phyloP scores from a whole-genome alignment of 2,329 filamentous ascomycete genomes.

The Grosmannia huntii region DNA sequence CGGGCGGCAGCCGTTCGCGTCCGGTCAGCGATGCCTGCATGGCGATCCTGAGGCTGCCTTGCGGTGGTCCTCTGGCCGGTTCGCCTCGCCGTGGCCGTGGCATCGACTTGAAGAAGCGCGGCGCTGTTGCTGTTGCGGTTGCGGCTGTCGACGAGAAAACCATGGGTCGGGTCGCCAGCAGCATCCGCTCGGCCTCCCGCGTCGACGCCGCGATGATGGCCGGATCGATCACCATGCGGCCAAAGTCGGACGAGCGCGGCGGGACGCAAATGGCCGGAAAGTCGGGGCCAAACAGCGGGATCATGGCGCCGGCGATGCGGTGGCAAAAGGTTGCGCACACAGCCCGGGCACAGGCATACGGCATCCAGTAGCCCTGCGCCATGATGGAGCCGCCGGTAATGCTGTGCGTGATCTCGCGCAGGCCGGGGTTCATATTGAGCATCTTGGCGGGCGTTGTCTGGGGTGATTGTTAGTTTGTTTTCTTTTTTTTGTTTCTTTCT shows the following conservation, averaged over 20 bases:
- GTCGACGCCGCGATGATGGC: slow-evolving; percentile 40
- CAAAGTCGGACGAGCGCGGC: slow-evolving; percentile 50
- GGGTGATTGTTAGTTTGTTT: not conserved
- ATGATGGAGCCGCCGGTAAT: slow-evolving; percentile 86
- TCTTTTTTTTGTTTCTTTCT: not conserved
- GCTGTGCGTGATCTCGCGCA: slow-evolving; percentile 82
- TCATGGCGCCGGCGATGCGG: slow-evolving; percentile 69
- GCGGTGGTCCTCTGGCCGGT: not conserved
- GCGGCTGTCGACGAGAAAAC: not conserved
- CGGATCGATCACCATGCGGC: slow-evolving; percentile 52
- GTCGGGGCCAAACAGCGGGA: slow-evolving; percentile 75
- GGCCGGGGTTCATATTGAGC: slow-evolving; percentile 61
- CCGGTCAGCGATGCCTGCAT: not conserved
- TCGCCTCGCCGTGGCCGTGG: not conserved
- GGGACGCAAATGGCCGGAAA: slow-evolving; percentile 63
- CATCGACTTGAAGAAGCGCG: too few relatives aligned
- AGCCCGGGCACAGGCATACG: slow-evolving; percentile 72
- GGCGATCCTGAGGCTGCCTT: not conserved
- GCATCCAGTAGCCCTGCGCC: slow-evolving; percentile 98
- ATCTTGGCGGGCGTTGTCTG: slow-evolving; percentile 85
- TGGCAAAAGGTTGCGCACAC: slow-evolving; percentile 85
- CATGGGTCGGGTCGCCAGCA: not conserved
- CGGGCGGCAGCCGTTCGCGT: slow-evolving; percentile 6
- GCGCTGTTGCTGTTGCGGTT: too few relatives aligned
- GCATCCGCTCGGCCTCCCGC: slow-evolving; percentile 29